Conservation (phyloP, 2,329 filamentous ascomycete genomes). For the Talaromyces sp. region DNA sequence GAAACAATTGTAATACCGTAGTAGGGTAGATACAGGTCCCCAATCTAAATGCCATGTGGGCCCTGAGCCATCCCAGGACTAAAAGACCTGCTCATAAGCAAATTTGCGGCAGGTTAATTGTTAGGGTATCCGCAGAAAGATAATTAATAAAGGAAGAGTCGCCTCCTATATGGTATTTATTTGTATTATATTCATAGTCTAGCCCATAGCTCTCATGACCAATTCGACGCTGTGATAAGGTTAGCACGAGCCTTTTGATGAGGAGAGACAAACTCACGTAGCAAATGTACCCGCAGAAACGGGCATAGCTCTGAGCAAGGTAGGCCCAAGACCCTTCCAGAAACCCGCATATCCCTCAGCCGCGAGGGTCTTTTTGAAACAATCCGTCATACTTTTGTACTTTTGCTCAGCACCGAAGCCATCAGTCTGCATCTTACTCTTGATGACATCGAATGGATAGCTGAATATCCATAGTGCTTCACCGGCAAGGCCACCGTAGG, state of each 20-base stretch:
- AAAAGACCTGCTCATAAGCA: too few species aligned
- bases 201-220: constrained; percentile 47
- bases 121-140: not conserved
- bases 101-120: not conserved
- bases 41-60: not conserved
- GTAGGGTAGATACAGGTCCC: too few species aligned
- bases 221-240: constrained; percentile 40
- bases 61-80: not conserved
- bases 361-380: constrained; percentile 77
- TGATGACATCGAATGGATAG: constrained; percentile 95
- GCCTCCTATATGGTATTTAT: not conserved
- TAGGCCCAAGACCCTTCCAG: constrained; percentile 92
- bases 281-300: constrained; percentile 98
- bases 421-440: constrained; percentile 99
- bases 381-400: constrained; percentile 82
- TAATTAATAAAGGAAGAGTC: not conserved
- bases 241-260: constrained; percentile 18
- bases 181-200: constrained; percentile 13
- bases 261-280: constrained; percentile 49
- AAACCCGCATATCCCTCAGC: constrained; percentile 77
- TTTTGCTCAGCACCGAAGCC: constrained; percentile 70
- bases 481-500: constrained; percentile 89
- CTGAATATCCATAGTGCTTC: constrained; percentile 90
- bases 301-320: constrained; percentile 90
- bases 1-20: too few species aligned